Evolutionary conservation across 805 yeast species (phyloP).

Genomic region (Metschnikowia cubensis): DNA sequence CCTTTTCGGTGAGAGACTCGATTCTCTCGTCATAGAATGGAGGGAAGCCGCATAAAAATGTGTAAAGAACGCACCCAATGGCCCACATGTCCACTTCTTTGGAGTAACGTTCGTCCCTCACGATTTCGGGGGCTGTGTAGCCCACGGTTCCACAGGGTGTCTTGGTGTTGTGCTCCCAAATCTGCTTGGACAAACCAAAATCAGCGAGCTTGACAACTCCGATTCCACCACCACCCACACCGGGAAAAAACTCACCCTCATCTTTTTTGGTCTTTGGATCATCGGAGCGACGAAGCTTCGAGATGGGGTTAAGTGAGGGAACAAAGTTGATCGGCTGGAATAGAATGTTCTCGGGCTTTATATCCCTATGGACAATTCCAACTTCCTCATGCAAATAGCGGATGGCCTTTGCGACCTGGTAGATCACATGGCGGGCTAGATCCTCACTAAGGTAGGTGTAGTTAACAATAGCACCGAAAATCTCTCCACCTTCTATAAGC

Average conservation of each 20-base stretch:
- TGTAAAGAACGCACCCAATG: slow-evolving; percentile 65
- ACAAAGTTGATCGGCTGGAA: slow-evolving; percentile 52
- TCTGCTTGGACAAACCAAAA: slow-evolving; percentile 63
- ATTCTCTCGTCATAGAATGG: slow-evolving; percentile 74
- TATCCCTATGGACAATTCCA: slow-evolving; percentile 73
- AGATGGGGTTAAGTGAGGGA: slow-evolving; percentile 40
- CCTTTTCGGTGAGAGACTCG: slow-evolving; percentile 58
- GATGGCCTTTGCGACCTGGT: slow-evolving; percentile 67
- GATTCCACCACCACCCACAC: slow-evolving; percentile 60
- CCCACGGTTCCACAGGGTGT: slow-evolving; percentile 79
- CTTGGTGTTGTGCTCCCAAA: slow-evolving; percentile 42
- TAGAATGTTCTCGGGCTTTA: slow-evolving; percentile 74
- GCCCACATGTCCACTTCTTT: slow-evolving; percentile 75
- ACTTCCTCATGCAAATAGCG: slow-evolving; percentile 59
- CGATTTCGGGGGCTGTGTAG: slow-evolving; percentile 69
- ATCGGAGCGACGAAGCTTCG: slow-evolving; percentile 48
- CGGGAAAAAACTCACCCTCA: slow-evolving; percentile 53
- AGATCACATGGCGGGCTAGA: slow-evolving; percentile 65
- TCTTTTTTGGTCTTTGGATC: slow-evolving; percentile 53
- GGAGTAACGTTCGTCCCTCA: slow-evolving; percentile 51
- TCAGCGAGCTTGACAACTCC: slow-evolving; percentile 66
- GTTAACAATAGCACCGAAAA: slow-evolving; percentile 74
- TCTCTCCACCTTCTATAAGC: slow-evolving; percentile 72
- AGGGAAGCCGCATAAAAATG: slow-evolving; percentile 68
- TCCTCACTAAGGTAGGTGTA: slow-evolving; percentile 74